Evolutionary conservation across 225 moss, liverwort and hornwort species (phyloP), one percentile per base, ranked within the genome.

Genomic region (Marchantia paleacea): DNA sequence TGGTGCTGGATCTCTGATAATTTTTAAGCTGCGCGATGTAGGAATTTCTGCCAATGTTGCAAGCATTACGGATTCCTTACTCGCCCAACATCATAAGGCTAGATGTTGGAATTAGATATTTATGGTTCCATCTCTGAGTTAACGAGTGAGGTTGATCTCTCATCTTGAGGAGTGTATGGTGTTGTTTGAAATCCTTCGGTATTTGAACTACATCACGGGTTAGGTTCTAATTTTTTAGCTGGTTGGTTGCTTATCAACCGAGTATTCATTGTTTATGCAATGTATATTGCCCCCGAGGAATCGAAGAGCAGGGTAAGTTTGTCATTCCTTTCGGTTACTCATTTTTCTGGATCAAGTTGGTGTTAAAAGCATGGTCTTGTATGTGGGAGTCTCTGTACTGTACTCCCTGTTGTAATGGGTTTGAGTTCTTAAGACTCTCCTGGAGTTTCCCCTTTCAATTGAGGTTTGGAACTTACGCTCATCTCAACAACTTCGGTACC

Each of bases 181-280:
- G 74, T 18, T 2, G 74, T 55, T 55, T 53, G 16, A 14, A 75
- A 29, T 75, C 29, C 6, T 52, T 73, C 13, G 73, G 29, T 55
- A 55, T 54, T 73, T 24, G 52, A 73, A 52, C 72, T 8, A 47
- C 39, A 71, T 50, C 18, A 51, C 51, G 12, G 72, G 24, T 11
- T 69, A 39, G 20, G 72, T 10, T 49, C 48, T 72, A 75, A 31
- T 75, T 75, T 3, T 74, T 19, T 55, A 54, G 26, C 55, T 54
- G 74, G 26, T 74, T 54, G 74, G 53, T 74, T 28, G 74, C 74
- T 55, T 75, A 75, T 55, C 74, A 55, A 28, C 72, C 51, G 52
- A 70, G 70, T 70, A 69, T 49, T 71, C 70, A 71, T 49, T 71
- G 70, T 49, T 19, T 10, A 24, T 72, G 50, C 24, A 72, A n/a